Evolutionary conservation across 2,329 filamentous ascomycete genomes (phyloP).

Genomic region (Fusarium siculi): DNA sequence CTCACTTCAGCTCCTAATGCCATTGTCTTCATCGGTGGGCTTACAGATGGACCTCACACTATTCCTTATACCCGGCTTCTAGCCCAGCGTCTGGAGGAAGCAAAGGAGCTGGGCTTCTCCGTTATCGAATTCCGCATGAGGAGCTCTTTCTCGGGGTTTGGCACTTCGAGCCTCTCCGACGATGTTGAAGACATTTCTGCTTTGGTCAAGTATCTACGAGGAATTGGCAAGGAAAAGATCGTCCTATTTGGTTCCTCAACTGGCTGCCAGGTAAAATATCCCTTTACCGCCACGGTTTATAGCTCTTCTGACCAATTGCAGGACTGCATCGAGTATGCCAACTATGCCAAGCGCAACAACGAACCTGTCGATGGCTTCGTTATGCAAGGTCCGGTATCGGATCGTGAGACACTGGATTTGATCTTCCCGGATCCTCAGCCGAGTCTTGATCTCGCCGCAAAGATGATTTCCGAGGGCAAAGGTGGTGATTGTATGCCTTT

Average conservation of each 20-base stretch:
- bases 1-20: constrained; percentile 61
- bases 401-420: constrained; percentile 71
- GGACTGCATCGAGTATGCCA: constrained; percentile 67
- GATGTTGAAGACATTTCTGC: constrained; percentile 66
- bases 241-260: constrained; percentile 69
- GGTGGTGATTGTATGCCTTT: constrained; percentile 65
- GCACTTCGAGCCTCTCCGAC: constrained; percentile 59
- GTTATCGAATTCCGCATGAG: constrained; percentile 67
- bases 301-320: constrained; percentile 40
- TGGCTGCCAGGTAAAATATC: constrained; percentile 60
- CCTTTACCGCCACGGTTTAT: not conserved
- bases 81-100: constrained; percentile 55
- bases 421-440: constrained; percentile 59
- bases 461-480: constrained; percentile 65
- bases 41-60: constrained; percentile 75
- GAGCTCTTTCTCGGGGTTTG: constrained; percentile 65
- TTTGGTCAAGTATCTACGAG: constrained; percentile 64
- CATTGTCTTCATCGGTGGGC: constrained; percentile 75
- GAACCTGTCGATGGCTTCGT: constrained; percentile 78
- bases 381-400: constrained; percentile 82
- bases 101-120: constrained; percentile 57
- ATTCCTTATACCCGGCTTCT: constrained; percentile 66
- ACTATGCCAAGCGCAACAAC: constrained; percentile 53
- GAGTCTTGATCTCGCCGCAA: constrained; percentile 60
- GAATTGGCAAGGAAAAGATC: constrained; percentile 61